Evolutionary conservation across 2,329 filamentous ascomycete species (phyloP).

Genomic region (Coniochaeta sp.): DNA sequence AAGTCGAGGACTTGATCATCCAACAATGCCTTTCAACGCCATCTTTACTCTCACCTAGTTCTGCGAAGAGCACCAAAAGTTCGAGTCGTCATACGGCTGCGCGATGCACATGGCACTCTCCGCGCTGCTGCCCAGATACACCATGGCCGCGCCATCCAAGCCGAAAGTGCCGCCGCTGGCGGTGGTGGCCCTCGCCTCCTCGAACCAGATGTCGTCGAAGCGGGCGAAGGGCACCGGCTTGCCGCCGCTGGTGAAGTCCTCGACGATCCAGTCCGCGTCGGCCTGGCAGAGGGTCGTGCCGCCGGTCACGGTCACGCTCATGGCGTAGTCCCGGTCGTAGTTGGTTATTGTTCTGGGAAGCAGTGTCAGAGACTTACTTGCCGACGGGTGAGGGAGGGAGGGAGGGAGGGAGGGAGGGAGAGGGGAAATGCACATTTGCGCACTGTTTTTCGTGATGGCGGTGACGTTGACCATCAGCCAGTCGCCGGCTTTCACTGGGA

Average conservation of each 20-base stretch:
- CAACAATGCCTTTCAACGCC: neutral
- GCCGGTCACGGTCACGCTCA: constrained; percentile 15
- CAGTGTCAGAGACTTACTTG: neutral
- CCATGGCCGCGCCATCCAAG: constrained; percentile 16
- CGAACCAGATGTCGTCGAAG: constrained; percentile 21
- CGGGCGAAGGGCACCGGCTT: constrained; percentile 18
- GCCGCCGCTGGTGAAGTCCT: constrained; percentile 17
- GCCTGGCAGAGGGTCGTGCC: constrained; percentile 17
- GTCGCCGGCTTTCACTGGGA: constrained; percentile 20
- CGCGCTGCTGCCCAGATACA: constrained; percentile 11
- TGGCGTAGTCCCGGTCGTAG: constrained; percentile 8
- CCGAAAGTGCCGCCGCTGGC: constrained; percentile 19
- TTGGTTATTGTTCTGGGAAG: constrained; percentile 13
- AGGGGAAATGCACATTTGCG: constrained; percentile 11
- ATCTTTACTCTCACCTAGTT: neutral
- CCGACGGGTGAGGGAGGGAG: neutral
- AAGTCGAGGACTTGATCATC: too few species aligned
- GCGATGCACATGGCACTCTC: constrained; percentile 12
- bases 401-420: neutral
- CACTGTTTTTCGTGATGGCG: constrained; percentile 10
- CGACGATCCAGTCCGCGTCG: constrained; percentile 24
- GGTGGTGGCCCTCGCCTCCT: constrained; percentile 15
- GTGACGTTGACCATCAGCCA: constrained; percentile 19
- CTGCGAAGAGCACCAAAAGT: constrained; percentile 13
- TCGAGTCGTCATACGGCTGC: constrained; percentile 13